Evolutionary conservation across 257 asterid genomes (phyloP).

Genomic region (Leptodermis oblonga): DNA sequence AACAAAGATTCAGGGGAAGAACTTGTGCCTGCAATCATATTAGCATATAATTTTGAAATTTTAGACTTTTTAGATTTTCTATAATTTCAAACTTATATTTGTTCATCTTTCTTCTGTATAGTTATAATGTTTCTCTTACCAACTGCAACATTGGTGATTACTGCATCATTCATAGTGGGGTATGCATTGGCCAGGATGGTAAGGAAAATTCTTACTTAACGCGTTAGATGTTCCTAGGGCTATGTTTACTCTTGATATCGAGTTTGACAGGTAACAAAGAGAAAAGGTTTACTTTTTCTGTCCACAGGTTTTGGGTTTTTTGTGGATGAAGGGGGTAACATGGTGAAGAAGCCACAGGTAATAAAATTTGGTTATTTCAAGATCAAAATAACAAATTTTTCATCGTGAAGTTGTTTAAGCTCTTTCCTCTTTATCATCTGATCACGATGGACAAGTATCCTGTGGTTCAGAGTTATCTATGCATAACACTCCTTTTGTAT

Average conservation of each 20-base stretch:
- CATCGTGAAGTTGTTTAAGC: neutral
- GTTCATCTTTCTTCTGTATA: neutral
- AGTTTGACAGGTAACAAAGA: neutral
- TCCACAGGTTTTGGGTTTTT: constrained; percentile 78
- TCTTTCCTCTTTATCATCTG: neutral
- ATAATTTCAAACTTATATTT: neutral
- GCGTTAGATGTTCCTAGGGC: neutral
- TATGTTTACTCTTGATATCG: neutral
- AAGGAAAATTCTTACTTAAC: constrained; percentile 12
- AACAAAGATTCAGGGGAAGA: neutral
- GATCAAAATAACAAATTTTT: neutral
- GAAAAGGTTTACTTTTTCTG: constrained; percentile 5
- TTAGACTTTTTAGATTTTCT: neutral
- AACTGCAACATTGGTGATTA: constrained; percentile 74
- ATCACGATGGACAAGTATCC: neutral
- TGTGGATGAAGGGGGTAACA: constrained; percentile 58
- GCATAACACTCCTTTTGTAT: neutral
- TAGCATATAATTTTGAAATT: neutral
- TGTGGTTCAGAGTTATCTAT: neutral
- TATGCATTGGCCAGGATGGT: constrained; percentile 97
- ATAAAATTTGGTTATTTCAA: constrained; percentile 2
- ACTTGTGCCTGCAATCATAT: neutral
- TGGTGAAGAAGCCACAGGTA: constrained; percentile 94
- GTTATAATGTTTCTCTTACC: constrained; percentile 71
- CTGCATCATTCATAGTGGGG: constrained; percentile 78